Evolutionary conservation across 148 eudicot species (phyloP).

Genomic region (Pharnaceum exiguum): DNA sequence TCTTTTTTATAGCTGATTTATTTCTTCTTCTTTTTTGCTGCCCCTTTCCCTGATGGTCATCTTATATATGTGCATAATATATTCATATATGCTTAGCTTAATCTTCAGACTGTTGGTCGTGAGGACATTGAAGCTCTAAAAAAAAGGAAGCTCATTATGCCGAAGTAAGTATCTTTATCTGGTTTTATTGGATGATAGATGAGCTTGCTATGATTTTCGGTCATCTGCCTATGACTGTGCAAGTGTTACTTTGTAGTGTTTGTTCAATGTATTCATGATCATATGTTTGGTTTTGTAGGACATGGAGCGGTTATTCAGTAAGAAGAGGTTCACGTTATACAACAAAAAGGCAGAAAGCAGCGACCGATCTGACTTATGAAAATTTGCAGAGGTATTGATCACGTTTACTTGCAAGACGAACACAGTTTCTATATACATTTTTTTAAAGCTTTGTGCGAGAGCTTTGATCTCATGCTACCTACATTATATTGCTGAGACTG

Average conservation of each 20-base stretch:
- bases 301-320: slow-evolving; percentile 85
- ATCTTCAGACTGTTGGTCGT: slow-evolving; percentile 45
- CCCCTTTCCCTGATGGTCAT: too few relatives aligned
- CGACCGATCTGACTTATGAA: slow-evolving; percentile 89
- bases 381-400: slow-evolving; percentile 69
- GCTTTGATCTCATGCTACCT: background rate
- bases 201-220: background rate
- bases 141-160: slow-evolving; percentile 67
- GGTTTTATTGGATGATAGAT: background rate
- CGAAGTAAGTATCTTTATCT: slow-evolving; percentile 44
- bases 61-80: background rate
- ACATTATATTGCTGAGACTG: too few relatives aligned
- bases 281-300: slow-evolving; percentile 49
- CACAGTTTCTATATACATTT: background rate
- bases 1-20: too few relatives aligned
- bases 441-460: background rate
- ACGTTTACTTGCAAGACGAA: background rate
- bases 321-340: slow-evolving; percentile 83
- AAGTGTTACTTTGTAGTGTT: background rate
- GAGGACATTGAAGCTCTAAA: slow-evolving; percentile 73
- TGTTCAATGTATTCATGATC: background rate
- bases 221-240: background rate
- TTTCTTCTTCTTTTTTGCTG: too few relatives aligned
- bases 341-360: slow-evolving; percentile 72
- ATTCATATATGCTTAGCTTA: background rate